These are phyloP conservation scores for Peltaster fructicola DNA, from an alignment of 2,329 filamentous ascomycete species.

Conservation along the genomic window DNA sequence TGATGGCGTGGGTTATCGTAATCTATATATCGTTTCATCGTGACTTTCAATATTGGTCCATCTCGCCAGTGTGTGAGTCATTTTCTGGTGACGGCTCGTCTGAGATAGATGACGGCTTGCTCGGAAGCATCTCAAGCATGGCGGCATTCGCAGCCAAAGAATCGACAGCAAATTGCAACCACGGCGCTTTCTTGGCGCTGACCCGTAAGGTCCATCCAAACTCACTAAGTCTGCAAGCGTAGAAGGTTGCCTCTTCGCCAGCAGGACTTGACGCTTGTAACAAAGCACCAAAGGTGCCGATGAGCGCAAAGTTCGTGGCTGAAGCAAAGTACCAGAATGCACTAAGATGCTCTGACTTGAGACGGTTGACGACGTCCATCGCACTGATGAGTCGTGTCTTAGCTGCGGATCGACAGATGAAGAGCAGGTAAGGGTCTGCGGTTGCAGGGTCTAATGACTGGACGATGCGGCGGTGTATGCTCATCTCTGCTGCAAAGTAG, in stretches of 20 bases:
- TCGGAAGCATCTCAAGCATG: conserved; percentile 27
- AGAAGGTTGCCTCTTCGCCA: conserved; percentile 82
- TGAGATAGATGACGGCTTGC: conserved; percentile 20
- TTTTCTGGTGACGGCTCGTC: too few relatives aligned
- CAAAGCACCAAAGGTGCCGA: conserved; percentile 81
- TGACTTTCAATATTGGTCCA: too few relatives aligned
- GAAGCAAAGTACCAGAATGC: conserved; percentile 86
- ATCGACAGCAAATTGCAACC: conserved; percentile 28
- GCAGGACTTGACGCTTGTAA: conserved; percentile 80
- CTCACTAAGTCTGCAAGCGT: conserved; percentile 65
- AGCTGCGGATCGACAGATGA: conserved; percentile 84
- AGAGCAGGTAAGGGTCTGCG: conserved; percentile 60
- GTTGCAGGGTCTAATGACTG: conserved; percentile 47
- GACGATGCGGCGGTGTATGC: conserved; percentile 77
- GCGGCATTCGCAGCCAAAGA: conserved; percentile 27
- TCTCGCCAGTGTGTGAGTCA: too few relatives aligned
- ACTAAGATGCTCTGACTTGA: conserved; percentile 71
- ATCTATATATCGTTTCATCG: neutral
- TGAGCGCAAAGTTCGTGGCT: conserved; percentile 82
- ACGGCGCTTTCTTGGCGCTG: conserved; percentile 50
- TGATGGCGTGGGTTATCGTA: too few relatives aligned
- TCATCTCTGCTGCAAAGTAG: conserved; percentile 90
- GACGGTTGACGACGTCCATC: conserved; percentile 92
- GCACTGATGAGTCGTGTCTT: conserved; percentile 88
- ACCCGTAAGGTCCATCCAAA: conserved; percentile 91